Base-by-base conservation (phyloP, 2,329 filamentous ascomycete genomes). In the Lecanosticta acicola region DNA sequence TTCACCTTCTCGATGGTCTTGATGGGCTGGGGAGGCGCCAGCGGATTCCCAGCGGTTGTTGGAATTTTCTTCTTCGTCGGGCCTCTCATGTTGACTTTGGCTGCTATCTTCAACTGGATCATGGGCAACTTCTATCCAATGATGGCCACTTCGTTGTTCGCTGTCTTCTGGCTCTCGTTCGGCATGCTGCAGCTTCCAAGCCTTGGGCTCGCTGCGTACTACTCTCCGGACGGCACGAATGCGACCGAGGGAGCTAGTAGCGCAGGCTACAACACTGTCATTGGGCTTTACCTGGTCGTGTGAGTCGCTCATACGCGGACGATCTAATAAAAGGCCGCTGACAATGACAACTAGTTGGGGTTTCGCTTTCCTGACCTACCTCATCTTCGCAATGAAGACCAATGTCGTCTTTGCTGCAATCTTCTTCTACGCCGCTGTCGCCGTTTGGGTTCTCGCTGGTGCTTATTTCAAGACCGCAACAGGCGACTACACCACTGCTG, bases 91-190 rank as follows among this genome's bases (percentile, higher is more conserved):
- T 63, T 76, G 4, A 56, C 69, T 11, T 66, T 75, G 26, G 64
- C 69, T 21, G 70, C 72, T 45, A 69, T 77, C 4, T 76, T 75
- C 50, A 72, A 77, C 50, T 77, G 73, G 73, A 69, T 77, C 37
- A 71, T 73, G 67, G 70, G 69, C 4, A 74, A 74, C 54, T 74
- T 74, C 66, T 71, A 73, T 50, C 63, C 69, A 39, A 51, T 53
- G 47, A 53, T 51, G 48, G 48, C 41, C 11, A 54, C 73, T 62
- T 72, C 70, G 3, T 65, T 77, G 32, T 77, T 77, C 51, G 64
- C 67, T 33, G 72, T 76, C 53, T 77, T 77, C 57, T 77, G 73
- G 72, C 64, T 76, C 3, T 73, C 70, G 2, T 77, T 78, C 54
- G 74, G 72, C 13, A 55, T 76, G 38, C 61, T 77, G 1, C 70